Conservation (phyloP, 306 rosid genomes). For the Quercus rubra region DNA sequence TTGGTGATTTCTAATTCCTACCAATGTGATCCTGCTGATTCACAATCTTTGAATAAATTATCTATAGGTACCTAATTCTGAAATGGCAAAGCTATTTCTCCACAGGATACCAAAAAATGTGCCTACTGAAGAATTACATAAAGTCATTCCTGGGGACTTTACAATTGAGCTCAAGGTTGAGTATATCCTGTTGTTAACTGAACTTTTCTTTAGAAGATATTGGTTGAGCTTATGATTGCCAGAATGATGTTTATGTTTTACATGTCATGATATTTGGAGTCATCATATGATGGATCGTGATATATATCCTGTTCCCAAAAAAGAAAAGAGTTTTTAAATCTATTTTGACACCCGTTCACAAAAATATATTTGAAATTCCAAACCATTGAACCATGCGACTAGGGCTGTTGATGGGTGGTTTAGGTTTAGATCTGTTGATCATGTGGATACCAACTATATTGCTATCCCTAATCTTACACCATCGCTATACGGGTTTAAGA, state of each 20-base stretch:
- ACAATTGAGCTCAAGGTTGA: slow-evolving; percentile 61
- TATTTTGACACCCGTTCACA: background rate
- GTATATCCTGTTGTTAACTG: slow-evolving; percentile 7
- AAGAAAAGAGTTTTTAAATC: background rate
- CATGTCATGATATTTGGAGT: slow-evolving; percentile 4
- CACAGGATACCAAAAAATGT: slow-evolving; percentile 59
- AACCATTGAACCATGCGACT: background rate
- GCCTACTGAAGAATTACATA: slow-evolving; percentile 40
- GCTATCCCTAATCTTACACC: too few relatives aligned
- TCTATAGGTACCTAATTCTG: slow-evolving; percentile 47
- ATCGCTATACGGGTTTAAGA: too few relatives aligned
- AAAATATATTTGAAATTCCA: background rate
- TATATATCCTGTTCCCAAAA: background rate
- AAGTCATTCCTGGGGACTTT: slow-evolving; percentile 54
- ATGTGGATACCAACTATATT: background rate
- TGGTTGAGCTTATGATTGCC: slow-evolving; percentile 10
- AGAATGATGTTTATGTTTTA: background rate
- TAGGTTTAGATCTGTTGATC: background rate
- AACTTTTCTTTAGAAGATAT: background rate
- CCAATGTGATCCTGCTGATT: background rate
- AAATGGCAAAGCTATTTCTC: slow-evolving; percentile 55
- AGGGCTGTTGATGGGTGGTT: background rate
- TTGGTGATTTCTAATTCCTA: background rate
- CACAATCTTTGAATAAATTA: background rate
- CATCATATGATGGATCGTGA: slow-evolving; percentile 5